Evolutionary conservation across 352 stramenopile genomes (phyloP).

Genomic region (Pythium utonaiense): DNA sequence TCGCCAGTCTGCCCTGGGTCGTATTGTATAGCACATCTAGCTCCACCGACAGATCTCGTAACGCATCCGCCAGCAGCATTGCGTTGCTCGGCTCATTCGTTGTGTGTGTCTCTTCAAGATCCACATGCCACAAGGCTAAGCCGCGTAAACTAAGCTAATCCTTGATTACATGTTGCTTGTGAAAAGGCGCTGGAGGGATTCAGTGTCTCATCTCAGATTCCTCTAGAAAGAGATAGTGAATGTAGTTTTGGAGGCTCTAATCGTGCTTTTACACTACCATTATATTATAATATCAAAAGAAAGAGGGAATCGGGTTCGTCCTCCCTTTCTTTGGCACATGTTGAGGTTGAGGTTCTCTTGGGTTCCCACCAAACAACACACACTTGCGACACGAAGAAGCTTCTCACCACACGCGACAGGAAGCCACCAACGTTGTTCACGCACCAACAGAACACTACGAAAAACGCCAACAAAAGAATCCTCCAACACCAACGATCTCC

Average conservation of each 20-base stretch:
- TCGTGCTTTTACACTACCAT: no score
- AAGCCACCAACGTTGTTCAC: not conserved
- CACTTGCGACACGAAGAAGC: not conserved
- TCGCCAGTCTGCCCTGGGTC: conserved; percentile 9
- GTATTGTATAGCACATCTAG: conserved; percentile 16
- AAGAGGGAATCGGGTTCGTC: not conserved
- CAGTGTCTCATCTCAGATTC: not conserved
- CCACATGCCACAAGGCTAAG: no score
- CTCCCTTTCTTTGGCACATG: conserved; percentile 5
- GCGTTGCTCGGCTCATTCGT: not conserved
- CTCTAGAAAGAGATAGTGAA: not conserved
- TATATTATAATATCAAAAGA: no score
- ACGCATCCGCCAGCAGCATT: conserved; percentile 16
- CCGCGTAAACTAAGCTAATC: conserved; percentile 5
- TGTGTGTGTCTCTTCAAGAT: conserved; percentile 22
- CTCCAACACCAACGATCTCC: not conserved
- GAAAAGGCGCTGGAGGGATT: not conserved
- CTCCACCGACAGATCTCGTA: conserved; percentile 7
- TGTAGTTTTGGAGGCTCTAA: not conserved
- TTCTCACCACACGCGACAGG: not conserved
- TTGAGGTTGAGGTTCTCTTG: conserved; percentile 7
- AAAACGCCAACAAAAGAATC: not conserved
- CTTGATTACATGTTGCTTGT: not conserved
- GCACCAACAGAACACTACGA: not conserved
- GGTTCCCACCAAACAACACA: not conserved